Base-by-base conservation (phyloP, 805 yeast species). In the Yarrowia sp. region DNA sequence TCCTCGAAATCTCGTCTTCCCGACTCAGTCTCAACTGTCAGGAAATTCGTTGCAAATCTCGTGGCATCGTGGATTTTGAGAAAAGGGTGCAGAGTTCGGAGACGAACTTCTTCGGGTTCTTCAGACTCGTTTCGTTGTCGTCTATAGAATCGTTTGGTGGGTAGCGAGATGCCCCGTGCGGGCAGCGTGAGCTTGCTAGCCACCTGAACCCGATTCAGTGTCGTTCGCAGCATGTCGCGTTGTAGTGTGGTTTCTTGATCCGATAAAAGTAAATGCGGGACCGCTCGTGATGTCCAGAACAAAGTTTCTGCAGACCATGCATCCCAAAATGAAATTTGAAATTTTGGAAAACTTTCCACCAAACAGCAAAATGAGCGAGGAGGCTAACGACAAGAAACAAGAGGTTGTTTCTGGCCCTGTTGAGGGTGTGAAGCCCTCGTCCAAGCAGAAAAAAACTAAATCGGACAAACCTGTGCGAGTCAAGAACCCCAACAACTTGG, bases 161-260 rank as follows among this genome's bases (percentile, higher is more conserved):
- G 39, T 7, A 33, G 55, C 8, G 4, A 7, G 8, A 5, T 28
- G 39, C 41, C 41, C 13, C 41, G 55, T 35, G 41, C 10, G 18
- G 41, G 33, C 31, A 48, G 31, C 11, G 35, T 8, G 13, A 31
- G 31, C 17, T 14, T 17, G 41, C 13, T 3, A 8, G 4, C 32
- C 10, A 31, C 32, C 3, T 18, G 55, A 18, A 31, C 41, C 55
- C 55, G 55, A 41, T 41, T 18, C 55, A 35, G 9, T 11, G 55
- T 48, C 17, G 55, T 48, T 48, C 55, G 41, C 8, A 48, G 55
- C 55, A 48, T 48, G 17, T 47, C 51, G 51, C 51, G 50, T 43
- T 28, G 35, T 44, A n/a, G 50, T 33, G 53, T 9, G n/a, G 18
- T 31, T 31, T 8, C 11, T 15, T 33, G 55, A 48, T 48, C 55